These are phyloP conservation scores for Euphorbia lathyris DNA, from an alignment of 345 rosid genomes.

Conservation along the genomic window DNA sequence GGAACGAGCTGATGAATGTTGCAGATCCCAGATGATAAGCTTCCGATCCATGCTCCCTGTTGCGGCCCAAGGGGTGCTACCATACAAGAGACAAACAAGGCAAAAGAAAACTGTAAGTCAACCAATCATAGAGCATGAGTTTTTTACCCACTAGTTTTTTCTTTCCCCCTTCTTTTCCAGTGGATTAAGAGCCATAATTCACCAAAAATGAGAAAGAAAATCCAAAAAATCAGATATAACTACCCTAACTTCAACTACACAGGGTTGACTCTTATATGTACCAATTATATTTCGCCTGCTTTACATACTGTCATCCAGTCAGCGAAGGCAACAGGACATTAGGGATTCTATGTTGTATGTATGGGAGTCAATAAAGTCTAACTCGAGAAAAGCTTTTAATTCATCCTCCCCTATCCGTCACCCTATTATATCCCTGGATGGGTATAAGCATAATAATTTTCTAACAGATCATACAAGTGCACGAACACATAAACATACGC, in stretches of 20 bases:
- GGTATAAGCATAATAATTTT: neutral
- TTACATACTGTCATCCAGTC: too few species aligned
- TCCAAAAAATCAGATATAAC: neutral
- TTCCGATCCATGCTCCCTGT: slow-evolving; percentile 83
- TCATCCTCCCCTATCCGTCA: too few species aligned
- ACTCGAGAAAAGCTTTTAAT: too few species aligned
- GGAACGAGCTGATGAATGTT: slow-evolving; percentile 61
- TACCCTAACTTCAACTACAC: neutral
- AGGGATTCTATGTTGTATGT: too few species aligned
- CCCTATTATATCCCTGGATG: neutral
- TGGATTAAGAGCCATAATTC: neutral
- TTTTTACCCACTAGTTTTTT: neutral
- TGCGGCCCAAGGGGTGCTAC: slow-evolving; percentile 73
- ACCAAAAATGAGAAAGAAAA: neutral
- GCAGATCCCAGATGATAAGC: slow-evolving; percentile 84
- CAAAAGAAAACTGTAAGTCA: neutral
- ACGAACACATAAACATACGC: neutral
- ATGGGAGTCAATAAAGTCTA: too few species aligned
- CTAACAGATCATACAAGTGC: neutral
- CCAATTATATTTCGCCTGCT: neutral
- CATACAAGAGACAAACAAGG: neutral
- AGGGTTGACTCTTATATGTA: neutral
- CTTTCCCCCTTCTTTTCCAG: neutral
- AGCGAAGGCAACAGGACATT: too few species aligned
- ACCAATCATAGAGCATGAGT: neutral